phyloP scores from a whole-genome alignment of 2,329 filamentous ascomycete genomes.

The Amphichorda felina region DNA sequence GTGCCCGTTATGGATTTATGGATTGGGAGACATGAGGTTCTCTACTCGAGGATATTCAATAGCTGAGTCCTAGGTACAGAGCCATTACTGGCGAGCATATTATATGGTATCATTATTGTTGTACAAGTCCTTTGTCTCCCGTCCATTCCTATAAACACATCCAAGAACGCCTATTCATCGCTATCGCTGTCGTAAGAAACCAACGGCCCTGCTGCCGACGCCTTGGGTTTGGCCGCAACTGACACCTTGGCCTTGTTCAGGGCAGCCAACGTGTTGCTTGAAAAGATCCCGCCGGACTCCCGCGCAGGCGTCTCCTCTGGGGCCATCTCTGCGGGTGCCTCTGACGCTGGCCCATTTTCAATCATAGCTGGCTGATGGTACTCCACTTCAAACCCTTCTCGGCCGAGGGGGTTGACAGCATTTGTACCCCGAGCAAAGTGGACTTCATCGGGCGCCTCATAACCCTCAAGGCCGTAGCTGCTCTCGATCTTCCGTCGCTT shows the following conservation, averaged over 20 bases:
- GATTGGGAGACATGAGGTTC: constrained; percentile 69
- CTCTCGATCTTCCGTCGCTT: constrained; percentile 87
- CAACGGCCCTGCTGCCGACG: constrained; percentile 52
- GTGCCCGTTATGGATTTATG: constrained; percentile 73
- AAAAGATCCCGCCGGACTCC: constrained; percentile 57
- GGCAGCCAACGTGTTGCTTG: constrained; percentile 69
- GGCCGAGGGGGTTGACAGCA: constrained; percentile 46
- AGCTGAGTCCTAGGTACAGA: no score
- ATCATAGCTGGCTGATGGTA: constrained; percentile 48
- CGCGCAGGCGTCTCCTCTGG: constrained; percentile 20
- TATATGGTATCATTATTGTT: constrained; percentile 16
- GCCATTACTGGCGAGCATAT: no score
- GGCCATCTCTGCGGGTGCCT: constrained; percentile 12
- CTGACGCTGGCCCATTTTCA: constrained; percentile 39
- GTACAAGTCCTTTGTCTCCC: background rate
- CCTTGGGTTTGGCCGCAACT: constrained; percentile 41
- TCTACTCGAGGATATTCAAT: constrained; percentile 83
- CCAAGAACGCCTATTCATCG: constrained; percentile 28
- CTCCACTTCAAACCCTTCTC: constrained; percentile 51
- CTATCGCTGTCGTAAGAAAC: constrained; percentile 90
- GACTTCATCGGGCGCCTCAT: constrained; percentile 87
- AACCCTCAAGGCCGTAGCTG: constrained; percentile 77
- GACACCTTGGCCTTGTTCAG: constrained; percentile 48
- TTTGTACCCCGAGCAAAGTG: constrained; percentile 77
- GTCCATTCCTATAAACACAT: no score